Percentiles rank a stretch among this genome's conserved stretches.
These are phyloP conservation scores for Amphicarpaea edgeworthii DNA, from an alignment of 306 rosid genomes.

Conservation along the genomic window DNA sequence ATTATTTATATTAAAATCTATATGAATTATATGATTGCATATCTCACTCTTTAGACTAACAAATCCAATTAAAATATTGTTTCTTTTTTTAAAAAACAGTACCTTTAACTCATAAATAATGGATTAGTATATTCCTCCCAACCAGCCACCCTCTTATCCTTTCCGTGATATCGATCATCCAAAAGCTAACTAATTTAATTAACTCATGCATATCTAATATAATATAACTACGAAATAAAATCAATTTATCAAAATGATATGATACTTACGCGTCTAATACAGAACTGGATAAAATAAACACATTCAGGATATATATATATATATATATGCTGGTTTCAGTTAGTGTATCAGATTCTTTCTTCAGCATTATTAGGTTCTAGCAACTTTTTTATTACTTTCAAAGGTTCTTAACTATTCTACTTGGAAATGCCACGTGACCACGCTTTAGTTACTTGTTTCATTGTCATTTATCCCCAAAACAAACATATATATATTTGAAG, in stretches of 20 bases:
- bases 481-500: not conserved
- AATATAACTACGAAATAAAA: not conserved
- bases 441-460: not conserved
- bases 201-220: not conserved
- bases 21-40: not conserved
- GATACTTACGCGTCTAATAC: not conserved
- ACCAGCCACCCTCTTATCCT: not conserved
- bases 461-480: not conserved
- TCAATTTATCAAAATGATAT: not conserved
- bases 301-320: not conserved
- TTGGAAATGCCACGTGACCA: not conserved
- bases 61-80: not conserved
- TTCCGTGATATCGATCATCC: not conserved
- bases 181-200: not conserved
- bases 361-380: not conserved
- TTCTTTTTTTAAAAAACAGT: not conserved
- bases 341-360: conserved; percentile 1
- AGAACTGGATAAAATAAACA: not conserved
- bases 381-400: not conserved
- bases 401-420: not conserved
- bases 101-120: not conserved
- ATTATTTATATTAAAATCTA: not conserved
- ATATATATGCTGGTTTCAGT: too few relatives aligned
- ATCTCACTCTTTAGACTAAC: not conserved
- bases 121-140: not conserved